Base-by-base conservation (phyloP, 2,329 filamentous ascomycete species). In the Fusarium pseudograminearum region DNA sequence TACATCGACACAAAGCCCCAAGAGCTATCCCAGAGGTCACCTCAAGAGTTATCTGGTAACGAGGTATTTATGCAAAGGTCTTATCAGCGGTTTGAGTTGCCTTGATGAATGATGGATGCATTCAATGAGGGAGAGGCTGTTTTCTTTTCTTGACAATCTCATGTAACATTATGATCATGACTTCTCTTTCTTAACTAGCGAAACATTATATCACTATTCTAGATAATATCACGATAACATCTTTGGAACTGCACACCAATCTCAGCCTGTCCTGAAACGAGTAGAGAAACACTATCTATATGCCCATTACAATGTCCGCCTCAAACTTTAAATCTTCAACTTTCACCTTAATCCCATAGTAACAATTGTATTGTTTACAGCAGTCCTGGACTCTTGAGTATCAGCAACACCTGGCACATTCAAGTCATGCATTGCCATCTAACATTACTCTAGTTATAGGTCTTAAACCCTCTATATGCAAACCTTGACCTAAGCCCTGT, bases 201-300 rank as follows among this genome's bases (percentile, higher is more conserved):
- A 26, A 26, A 14, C 16, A n/a, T 11, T 18, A 16, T 31, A 7
- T 14, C n/a, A 31, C 5, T 46, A 18, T 47, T 38, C 24, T 45
- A 34, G 33, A 34, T 34, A 40, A 40, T 40, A 40, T 20, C 38
- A 15, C 12, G n/a, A 22, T 16, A 34, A 18, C 9, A 41, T 77
- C 72, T 44, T 76, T 76, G 47, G 75, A 76, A 47, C 64, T 65
- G 30, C 75, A 73, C 11, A 71, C 64, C 7, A 76, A 55, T 22
- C 71, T 67, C 36, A 77, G 57, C 41, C 69, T 64, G 33, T 69
- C 72, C 10, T 62, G 60, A 52, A 74, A 73, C 2, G 72, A 76
- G 41, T 74, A 76, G 5, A 73, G 50, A 48, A 75, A 69, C 3
- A 45, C 10, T 65, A 74, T 71, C 28, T 67, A 74, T 68, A 73